Conservation (phyloP, 2,329 filamentous ascomycete genomes). For the Cladosporium sp. region DNA sequence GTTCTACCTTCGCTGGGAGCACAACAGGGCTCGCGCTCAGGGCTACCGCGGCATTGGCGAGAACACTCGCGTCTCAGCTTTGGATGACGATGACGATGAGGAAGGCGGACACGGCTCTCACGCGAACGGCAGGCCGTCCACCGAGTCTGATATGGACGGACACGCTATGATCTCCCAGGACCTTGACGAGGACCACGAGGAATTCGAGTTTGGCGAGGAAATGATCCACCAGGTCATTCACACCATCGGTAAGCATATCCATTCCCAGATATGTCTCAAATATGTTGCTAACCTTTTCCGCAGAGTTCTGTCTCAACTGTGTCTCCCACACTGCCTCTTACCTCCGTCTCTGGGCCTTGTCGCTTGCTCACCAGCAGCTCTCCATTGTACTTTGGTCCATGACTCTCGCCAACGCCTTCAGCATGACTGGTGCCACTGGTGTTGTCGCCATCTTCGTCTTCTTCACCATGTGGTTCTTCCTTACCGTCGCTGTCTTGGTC, state of each 20-base stretch:
- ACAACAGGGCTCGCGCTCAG: slow-evolving; percentile 79
- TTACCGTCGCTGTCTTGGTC: slow-evolving; percentile 75
- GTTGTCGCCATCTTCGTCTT: slow-evolving; percentile 75
- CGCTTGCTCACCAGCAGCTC: slow-evolving; percentile 94
- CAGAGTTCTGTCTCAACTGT: slow-evolving; percentile 96
- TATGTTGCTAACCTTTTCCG: slow-evolving; percentile 27
- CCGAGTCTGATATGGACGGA: slow-evolving; percentile 69
- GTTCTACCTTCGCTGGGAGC: slow-evolving; percentile 87
- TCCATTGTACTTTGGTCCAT: slow-evolving; percentile 94
- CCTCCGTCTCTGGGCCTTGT: slow-evolving; percentile 95
- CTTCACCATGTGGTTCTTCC: slow-evolving; percentile 86
- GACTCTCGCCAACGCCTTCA: slow-evolving; percentile 78
- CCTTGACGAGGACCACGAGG: slow-evolving; percentile 71
- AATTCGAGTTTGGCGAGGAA: slow-evolving; percentile 93
- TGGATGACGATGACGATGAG: slow-evolving; percentile 77
- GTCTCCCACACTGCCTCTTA: slow-evolving; percentile 98
- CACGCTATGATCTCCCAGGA: slow-evolving; percentile 86
- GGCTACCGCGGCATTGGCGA: slow-evolving; percentile 94
- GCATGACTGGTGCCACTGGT: slow-evolving; percentile 54
- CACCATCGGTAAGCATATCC: slow-evolving; percentile 72
- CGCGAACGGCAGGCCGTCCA: slow-evolving; percentile 61
- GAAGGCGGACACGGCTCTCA: slow-evolving; percentile 51
- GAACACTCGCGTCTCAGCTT: slow-evolving; percentile 76
- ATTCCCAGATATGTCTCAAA: background rate
- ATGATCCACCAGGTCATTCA: slow-evolving; percentile 99